These are phyloP conservation scores for Gleditsia sinensis DNA, from an alignment of 306 rosid genomes.

Conservation along the genomic window DNA sequence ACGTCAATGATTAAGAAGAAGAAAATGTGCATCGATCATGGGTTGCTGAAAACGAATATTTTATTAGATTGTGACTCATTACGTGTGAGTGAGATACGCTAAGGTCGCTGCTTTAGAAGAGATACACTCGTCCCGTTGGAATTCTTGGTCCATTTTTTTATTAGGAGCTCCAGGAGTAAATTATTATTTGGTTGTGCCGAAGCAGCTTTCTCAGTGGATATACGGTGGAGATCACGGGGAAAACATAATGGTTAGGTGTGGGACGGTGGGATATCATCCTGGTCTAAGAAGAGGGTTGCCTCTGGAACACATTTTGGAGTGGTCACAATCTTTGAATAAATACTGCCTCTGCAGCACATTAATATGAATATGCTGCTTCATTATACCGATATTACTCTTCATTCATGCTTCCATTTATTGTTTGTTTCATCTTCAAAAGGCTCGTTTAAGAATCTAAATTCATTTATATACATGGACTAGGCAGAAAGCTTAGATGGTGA, in stretches of 20 bases:
- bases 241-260: background rate
- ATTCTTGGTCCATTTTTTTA: background rate
- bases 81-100: too few species aligned
- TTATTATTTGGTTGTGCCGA: background rate
- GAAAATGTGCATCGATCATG: background rate
- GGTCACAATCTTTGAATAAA: background rate
- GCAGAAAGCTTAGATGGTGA: background rate
- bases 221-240: background rate
- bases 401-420: conserved; percentile 13
- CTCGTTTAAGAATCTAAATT: background rate
- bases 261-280: background rate
- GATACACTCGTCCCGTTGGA: too few species aligned
- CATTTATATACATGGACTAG: background rate
- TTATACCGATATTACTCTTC: background rate
- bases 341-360: background rate
- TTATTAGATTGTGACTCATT: background rate
- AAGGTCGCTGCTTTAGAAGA: too few species aligned
- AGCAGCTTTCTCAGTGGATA: background rate
- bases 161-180: background rate
- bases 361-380: background rate
- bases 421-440: conserved; percentile 2
- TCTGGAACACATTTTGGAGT: background rate
- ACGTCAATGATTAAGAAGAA: background rate
- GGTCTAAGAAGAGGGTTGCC: background rate
- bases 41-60: background rate